Base-by-base conservation (phyloP, 768 basidiomycete species). In the Lepiota venenata region DNA sequence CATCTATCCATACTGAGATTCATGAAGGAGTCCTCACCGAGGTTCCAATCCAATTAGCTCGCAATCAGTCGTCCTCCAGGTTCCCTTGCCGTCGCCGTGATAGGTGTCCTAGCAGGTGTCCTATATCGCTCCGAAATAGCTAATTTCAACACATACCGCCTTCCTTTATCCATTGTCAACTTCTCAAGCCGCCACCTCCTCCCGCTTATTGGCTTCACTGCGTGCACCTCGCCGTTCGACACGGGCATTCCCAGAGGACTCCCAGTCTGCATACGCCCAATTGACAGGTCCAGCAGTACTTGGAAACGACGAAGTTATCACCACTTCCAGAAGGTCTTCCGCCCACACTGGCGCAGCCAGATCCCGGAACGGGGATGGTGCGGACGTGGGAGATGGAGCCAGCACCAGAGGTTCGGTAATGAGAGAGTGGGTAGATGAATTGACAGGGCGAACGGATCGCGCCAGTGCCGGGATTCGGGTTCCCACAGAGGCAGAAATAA, bases 71-170 rank as follows among this genome's bases (percentile, higher is more conserved):
- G 83, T 20, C 65, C 83, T 10, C 91, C 91, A 1, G 77, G 83
- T 2, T 91, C 91, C 6, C 68, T 79, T 7, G 72, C 81, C 1
- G 78, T 82, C 2, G 79, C 87, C 1, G 57, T 77, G 22, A 69
- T 90, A 32, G 93, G 93, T 20, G 56, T 93, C 6, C 58, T 88
- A 8, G 71, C 81, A 5, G 92, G 93, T 1, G 82, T 85, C 61
- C 71, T 92, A 35, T 96, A 95, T 66, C 87, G 92, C 37, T 87
- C 92, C 7, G 92, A 94, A 64, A 63, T 93, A 14, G 78, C 89
- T 15, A 83, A 82, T 50, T 76, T 94, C 47, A 93, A 94, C 63
- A 69, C 79, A 2, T 95, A 91, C 74, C 84, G 93, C 21, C 68
- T 96, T 22, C 82, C 93, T 0, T 77, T 77, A 0, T 69, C 75